Evolutionary conservation across 331 rosid genomes (phyloP), one percentile per base, ranked within the genome.

Genomic region (Malus hybrid): DNA sequence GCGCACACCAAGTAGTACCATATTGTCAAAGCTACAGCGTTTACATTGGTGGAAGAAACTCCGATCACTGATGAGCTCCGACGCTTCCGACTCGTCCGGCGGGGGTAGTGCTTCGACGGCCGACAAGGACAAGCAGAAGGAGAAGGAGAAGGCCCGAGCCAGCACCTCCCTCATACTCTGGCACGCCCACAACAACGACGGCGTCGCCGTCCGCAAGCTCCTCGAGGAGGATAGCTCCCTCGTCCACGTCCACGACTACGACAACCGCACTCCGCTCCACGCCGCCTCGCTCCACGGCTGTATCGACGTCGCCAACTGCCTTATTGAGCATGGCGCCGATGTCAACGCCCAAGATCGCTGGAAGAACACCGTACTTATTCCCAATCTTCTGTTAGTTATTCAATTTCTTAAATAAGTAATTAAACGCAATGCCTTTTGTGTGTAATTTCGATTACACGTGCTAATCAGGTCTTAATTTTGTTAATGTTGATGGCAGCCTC

Each of bases 261-360:
- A 95, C 78, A 90, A 44, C 71, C 99, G 99, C 19, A 95, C 99
- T 1, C 97, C 99, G 33, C 99, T 95, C 78, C 99, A 95, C 15
- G 99, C 89, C 3, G 99, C 97, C 0, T 88, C 98, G 6, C 93
- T 95, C 72, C 99, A 89, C 70, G 99, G 98, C 71, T 95, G 96
- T 97, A 79, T 88, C 89, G 93, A 92, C 16, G 96, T 92, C 66
- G 99, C 96, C 39, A 89, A 85, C 60, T 90, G 93, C 81, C 79
- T 95, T 57, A 80, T 95, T 24, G 96, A 95, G 44, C 79, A 72
- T 36, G 98, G 97, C 26, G 99, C 99, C 32, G 98, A 95, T 72
- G 93, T 95, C 89, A 95, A 95, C 93, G 91, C 99, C 3, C 99
- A 90, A 60, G 99, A 95, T 92, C 99, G 99, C 34, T 95, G 99